Conservation (phyloP, 495 filamentous ascomycete species). For the Trichoderma parareesei region DNA sequence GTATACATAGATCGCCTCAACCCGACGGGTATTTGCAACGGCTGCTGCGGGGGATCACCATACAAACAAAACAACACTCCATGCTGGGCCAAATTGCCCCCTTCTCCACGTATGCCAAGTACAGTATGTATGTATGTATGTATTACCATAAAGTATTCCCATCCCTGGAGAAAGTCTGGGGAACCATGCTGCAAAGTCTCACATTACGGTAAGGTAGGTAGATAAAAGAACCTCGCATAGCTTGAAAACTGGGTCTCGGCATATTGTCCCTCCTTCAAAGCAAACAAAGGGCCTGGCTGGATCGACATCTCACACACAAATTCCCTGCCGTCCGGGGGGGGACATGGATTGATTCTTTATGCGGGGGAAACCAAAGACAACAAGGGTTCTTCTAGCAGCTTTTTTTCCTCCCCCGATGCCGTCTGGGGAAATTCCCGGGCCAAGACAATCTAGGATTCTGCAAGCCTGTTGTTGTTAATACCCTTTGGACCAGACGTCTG, state of each 20-base stretch:
- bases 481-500: too few relatives aligned
- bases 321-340: too few relatives aligned
- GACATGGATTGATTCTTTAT: too few relatives aligned
- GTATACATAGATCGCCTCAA: neutral
- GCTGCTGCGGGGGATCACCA: neutral
- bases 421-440: conserved; percentile 2
- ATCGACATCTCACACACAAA: too few relatives aligned
- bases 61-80: neutral
- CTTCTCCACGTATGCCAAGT: neutral
- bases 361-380: too few relatives aligned
- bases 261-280: neutral
- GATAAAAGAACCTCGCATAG: neutral
- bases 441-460: too few relatives aligned
- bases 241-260: neutral
- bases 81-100: too few relatives aligned
- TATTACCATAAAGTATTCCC: neutral
- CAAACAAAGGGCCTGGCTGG: too few relatives aligned
- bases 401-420: neutral
- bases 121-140: neutral
- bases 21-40: neutral
- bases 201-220: neutral
- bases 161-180: neutral
- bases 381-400: neutral
- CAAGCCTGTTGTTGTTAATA: too few relatives aligned
- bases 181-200: neutral